phyloP scores from a whole-genome alignment of 495 filamentous ascomycete genomes.

The Astrothelium subdiscretum region DNA sequence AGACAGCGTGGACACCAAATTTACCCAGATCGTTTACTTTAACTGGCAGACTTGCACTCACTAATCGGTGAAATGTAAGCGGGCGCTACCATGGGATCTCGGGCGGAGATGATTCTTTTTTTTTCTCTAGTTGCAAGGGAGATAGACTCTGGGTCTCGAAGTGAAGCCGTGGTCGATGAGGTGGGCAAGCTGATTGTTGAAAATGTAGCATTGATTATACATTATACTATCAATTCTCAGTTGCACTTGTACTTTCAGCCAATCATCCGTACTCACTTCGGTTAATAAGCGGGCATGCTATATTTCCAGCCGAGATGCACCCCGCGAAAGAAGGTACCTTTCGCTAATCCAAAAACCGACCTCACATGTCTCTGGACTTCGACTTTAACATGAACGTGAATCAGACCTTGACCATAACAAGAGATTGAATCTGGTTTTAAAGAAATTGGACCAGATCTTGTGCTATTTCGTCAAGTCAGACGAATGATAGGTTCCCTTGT shows the following conservation, averaged over 20 bases:
- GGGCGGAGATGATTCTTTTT: too few relatives aligned
- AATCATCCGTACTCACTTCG: not conserved
- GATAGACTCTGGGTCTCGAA: not conserved
- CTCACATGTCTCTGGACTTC: not conserved
- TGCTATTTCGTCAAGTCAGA: too few relatives aligned
- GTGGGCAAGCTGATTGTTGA: not conserved
- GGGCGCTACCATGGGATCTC: too few relatives aligned
- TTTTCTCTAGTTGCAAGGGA: not conserved
- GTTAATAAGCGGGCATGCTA: not conserved
- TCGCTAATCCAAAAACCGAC: not conserved
- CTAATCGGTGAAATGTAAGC: not conserved
- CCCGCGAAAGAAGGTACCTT: not conserved
- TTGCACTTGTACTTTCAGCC: not conserved
- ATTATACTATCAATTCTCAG: not conserved
- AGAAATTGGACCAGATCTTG: too few relatives aligned
- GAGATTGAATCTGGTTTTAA: too few relatives aligned
- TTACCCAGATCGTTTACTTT: slow-evolving; percentile 26
- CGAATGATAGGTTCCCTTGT: not conserved
- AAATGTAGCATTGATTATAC: not conserved
- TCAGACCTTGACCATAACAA: too few relatives aligned
- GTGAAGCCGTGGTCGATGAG: not conserved
- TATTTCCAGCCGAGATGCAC: not conserved
- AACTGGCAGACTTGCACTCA: slow-evolving; percentile 20
- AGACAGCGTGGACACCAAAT: slow-evolving; percentile 31
- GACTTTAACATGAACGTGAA: too few relatives aligned